phyloP scores from a whole-genome alignment of 352 stramenopile genomes.

The Globisporangium takayamanum region DNA sequence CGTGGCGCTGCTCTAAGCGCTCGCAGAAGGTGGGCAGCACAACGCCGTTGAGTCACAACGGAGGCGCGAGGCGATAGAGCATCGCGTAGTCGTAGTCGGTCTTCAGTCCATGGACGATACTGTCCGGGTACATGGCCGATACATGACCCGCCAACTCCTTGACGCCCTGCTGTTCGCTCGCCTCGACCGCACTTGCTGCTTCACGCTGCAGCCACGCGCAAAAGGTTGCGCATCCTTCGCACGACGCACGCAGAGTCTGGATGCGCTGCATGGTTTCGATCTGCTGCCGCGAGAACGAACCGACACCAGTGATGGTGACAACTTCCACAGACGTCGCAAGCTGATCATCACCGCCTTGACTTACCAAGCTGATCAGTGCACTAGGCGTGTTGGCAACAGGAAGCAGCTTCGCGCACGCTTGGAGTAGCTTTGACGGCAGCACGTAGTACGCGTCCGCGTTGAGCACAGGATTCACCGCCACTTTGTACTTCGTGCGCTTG shows the following conservation, averaged over 20 bases:
- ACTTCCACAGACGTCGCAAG: not conserved
- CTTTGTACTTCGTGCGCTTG: too few relatives aligned
- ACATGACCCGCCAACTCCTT: not conserved
- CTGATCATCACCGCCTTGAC: too few relatives aligned
- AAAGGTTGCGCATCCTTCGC: not conserved
- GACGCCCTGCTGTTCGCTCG: too few relatives aligned
- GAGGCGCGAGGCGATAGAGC: not conserved
- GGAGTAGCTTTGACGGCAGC: too few relatives aligned
- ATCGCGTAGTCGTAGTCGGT: not conserved
- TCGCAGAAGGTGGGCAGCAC: not conserved
- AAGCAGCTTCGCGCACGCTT: too few relatives aligned
- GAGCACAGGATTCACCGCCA: too few relatives aligned
- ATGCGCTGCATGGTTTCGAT: not conserved
- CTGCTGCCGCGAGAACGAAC: not conserved
- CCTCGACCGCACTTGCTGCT: too few relatives aligned
- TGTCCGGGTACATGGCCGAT: not conserved
- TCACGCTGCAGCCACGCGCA: not conserved
- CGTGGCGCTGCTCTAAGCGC: not conserved
- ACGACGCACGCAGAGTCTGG: not conserved
- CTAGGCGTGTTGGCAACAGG: too few relatives aligned
- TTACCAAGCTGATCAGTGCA: too few relatives aligned
- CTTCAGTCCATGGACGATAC: constrained; percentile 1
- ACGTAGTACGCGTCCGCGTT: too few relatives aligned
- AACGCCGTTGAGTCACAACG: not conserved
- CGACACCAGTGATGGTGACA: not conserved